These are phyloP conservation scores for Metschnikowia proteae DNA, from an alignment of 805 yeast genomes.

Conservation along the genomic window DNA sequence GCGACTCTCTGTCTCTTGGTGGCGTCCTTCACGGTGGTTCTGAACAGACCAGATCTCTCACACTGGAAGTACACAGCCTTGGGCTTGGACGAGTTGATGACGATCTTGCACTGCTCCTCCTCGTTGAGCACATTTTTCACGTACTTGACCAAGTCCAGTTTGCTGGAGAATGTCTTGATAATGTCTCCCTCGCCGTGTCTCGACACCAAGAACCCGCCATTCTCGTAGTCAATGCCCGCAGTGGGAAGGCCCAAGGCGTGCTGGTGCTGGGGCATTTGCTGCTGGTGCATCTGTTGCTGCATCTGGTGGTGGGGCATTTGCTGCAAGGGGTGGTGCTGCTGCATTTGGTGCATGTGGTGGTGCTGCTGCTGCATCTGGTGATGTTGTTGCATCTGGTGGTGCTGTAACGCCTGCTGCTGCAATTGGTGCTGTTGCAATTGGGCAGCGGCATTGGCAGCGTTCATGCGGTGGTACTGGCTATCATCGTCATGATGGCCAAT, in stretches of 20 bases:
- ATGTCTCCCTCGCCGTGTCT: conserved; percentile 22
- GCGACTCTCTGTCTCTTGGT: conserved; percentile 45
- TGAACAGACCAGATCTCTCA: conserved; percentile 42
- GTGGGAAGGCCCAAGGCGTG: conserved; percentile 19
- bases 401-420: conserved; percentile 19
- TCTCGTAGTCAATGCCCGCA: conserved; percentile 19
- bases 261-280: conserved; percentile 20
- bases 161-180: conserved; percentile 21
- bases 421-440: conserved; percentile 18
- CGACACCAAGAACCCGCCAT: conserved; percentile 19
- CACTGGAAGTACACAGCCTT: conserved; percentile 48
- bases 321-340: conserved; percentile 18
- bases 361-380: conserved; percentile 18
- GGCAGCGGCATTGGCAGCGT: conserved; percentile 18
- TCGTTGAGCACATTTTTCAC: conserved; percentile 38
- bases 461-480: conserved; percentile 17
- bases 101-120: conserved; percentile 40
- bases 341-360: conserved; percentile 15
- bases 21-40: conserved; percentile 46
- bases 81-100: conserved; percentile 45
- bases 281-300: conserved; percentile 21
- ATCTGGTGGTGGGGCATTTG: conserved; percentile 19
- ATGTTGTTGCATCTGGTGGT: conserved; percentile 18
- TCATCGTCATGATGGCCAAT: conserved; percentile 21
- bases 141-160: conserved; percentile 25